phyloP scores from a whole-genome alignment of 2,329 filamentous ascomycete species.

The Aureobasidium sp. region DNA sequence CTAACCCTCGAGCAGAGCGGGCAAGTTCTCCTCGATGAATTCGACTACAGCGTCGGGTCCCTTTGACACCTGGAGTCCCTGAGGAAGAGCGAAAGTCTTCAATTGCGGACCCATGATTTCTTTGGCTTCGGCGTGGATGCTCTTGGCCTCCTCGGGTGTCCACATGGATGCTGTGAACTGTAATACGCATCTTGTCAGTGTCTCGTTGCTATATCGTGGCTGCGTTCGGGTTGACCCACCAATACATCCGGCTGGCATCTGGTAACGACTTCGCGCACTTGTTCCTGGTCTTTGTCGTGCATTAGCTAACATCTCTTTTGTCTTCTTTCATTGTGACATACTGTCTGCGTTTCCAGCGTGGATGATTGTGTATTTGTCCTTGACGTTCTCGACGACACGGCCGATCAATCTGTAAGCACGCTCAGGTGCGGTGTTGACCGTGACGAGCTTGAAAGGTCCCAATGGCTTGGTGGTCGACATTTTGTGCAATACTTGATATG shows the following conservation, averaged over 20 bases:
- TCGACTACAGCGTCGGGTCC: slow-evolving; percentile 50
- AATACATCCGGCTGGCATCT: slow-evolving; percentile 48
- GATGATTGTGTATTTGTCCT: slow-evolving; percentile 56
- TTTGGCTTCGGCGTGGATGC: slow-evolving; percentile 41
- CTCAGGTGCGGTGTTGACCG: slow-evolving; percentile 61
- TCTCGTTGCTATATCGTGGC: neutral
- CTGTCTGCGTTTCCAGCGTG: slow-evolving; percentile 57
- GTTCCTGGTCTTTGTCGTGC: slow-evolving; percentile 41
- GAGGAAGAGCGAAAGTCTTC: slow-evolving; percentile 47
- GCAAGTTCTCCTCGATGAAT: slow-evolving; percentile 40
- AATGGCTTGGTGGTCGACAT: slow-evolving; percentile 19
- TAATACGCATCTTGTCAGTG: neutral
- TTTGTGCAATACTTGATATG: neutral
- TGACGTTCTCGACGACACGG: slow-evolving; percentile 52
- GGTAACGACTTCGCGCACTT: slow-evolving; percentile 48
- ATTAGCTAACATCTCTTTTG: neutral
- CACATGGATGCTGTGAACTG: slow-evolving; percentile 59
- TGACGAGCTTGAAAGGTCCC: slow-evolving; percentile 57
- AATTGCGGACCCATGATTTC: slow-evolving; percentile 39
- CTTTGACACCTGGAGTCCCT: slow-evolving; percentile 46
- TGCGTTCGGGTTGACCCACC: slow-evolving; percentile 31
- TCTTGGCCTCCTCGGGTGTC: slow-evolving; percentile 42
- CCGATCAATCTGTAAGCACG: slow-evolving; percentile 57
- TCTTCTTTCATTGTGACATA: slow-evolving; percentile 25
- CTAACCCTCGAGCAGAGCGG: slow-evolving; percentile 22